Base-by-base conservation (phyloP, 108 stramenopile species). In the Bacterosira constricta region DNA sequence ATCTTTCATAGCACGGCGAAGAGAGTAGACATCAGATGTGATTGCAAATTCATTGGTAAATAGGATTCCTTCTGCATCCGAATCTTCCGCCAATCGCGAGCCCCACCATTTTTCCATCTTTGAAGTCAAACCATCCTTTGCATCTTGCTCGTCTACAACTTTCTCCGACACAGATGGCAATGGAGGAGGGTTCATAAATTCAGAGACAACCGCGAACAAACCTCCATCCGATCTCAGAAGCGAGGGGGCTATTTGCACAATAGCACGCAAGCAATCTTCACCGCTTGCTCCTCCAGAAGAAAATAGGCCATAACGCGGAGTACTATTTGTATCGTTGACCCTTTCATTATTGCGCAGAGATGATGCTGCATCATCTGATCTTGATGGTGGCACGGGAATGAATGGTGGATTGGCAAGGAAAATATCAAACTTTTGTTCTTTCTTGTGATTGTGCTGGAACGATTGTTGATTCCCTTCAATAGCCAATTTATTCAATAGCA, bases 351-450 rank as follows among this genome's bases (percentile, higher is more conserved):
- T 58, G 13, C 46, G 61, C 17, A 81, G 51, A 13, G 73, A 58
- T 25, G 71, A 41, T 29, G 63, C 81, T 27, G 20, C 42, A 29
- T 73, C 38, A 42, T 80, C 74, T 13, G 57, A 58, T 42, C 47
- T 11, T 30, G 65, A 3, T 21, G 86, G 85, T 7, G 95, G 95
- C 9, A 90, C 87, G 10, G 95, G 95, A 15, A 96, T 85, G 69
- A 96, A 96, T 21, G 95, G 95, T 31, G 95, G 95, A 82, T 96
- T 96, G 8, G 92, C 85, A 6, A 94, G 58, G 13, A 96, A 63
- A 11, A 89, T 31, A 66, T 87, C 86, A 44, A 83, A 82, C 38
- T 53, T 73, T 68, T 21, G 17, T 12, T 71, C 51, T 27, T 65
- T 32, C 13, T 32, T 34, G 53, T 54, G 31, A 17, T 12, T 17